Base-by-base conservation (phyloP, 2,329 filamentous ascomycete genomes). In the Alternaria postmessia region DNA sequence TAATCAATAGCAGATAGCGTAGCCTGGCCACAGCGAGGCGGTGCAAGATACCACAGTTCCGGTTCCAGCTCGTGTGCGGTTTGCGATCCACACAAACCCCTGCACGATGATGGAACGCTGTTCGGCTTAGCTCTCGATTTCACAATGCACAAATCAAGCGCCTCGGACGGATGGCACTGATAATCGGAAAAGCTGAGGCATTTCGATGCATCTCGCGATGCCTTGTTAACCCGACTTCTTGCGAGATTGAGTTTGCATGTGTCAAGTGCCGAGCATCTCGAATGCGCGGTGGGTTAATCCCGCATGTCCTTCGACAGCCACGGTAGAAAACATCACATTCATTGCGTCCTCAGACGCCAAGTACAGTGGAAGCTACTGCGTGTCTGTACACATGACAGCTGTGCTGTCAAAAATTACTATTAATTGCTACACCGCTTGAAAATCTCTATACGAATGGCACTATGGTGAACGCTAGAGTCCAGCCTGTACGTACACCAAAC, bases 41-140 rank as follows among this genome's bases (percentile, higher is more conserved):
- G 70, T 72, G 70, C 70, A 65, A 49, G 48, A 54, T 47, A 34
- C 43, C 52, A 48, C 47, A 57, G 65, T 70, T 72, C 72, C 72
- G 71, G 66, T 72, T 69, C 64, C 63, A 70, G 67, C 62, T 71
- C 72, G 72, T 71, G 59, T 43, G 54, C 43, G n/a, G 48, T 52
- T 61, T 59, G 34, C 54, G 36, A 59, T 64, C 63, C 63, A 57
- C 57, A 54, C 58, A 38, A 11, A 63, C 46, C 66, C 69, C 66
- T 69, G 65, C 60, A 48, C 46, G 26, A 51, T 62, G 57, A 65
- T 65, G 55, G 47, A 53, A 59, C 51, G 47, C 51, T 39, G 32
- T 44, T 59, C 43, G 59, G 62, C 51, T 44, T 54, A 62, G 51
- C 22, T n/a, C 11, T 42, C 57, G 30, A 60, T 60, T 38, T 30